A percentile compares a stretch with the other conserved stretches of the same genome.
These are phyloP conservation scores for Suillus subalutaceus DNA, from an alignment of 768 basidiomycete genomes.

Conservation along the genomic window DNA sequence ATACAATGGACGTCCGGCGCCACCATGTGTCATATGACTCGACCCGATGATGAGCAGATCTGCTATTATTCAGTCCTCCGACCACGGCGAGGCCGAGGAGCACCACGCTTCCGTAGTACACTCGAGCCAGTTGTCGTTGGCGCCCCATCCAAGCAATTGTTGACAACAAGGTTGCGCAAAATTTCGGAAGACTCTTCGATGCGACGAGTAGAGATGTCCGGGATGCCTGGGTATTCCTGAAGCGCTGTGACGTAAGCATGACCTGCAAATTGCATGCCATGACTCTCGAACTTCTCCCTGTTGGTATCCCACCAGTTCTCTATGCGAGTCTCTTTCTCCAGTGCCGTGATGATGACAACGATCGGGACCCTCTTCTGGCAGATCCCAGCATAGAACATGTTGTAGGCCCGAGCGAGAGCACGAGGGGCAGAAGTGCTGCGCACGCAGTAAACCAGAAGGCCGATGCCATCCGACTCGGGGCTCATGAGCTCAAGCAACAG, in stretches of 20 bases:
- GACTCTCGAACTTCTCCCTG: conserved; percentile 29
- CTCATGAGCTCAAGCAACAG: conserved; percentile 21
- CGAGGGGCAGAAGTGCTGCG: conserved; percentile 35
- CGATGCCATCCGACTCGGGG: conserved; percentile 30
- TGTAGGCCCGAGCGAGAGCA: conserved; percentile 35
- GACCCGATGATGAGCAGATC: too few relatives aligned
- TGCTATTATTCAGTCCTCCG: conserved; percentile 13
- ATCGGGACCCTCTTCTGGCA: conserved; percentile 42
- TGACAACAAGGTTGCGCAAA: conserved; percentile 28
- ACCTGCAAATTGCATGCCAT: conserved; percentile 39
- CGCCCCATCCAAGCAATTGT: conserved; percentile 12
- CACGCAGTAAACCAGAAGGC: conserved; percentile 43
- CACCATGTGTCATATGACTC: not conserved
- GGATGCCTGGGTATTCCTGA: conserved; percentile 9
- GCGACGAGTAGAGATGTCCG: not conserved
- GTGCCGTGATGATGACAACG: conserved; percentile 39
- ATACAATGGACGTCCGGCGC: not conserved
- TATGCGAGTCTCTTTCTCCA: conserved; percentile 38
- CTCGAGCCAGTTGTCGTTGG: not conserved
- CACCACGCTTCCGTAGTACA: conserved; percentile 16
- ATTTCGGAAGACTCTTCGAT: conserved; percentile 20
- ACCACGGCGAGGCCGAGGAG: conserved; percentile 18
- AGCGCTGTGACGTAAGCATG: conserved; percentile 47
- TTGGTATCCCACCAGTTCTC: conserved; percentile 38
- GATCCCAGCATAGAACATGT: conserved; percentile 39